These are phyloP conservation scores for Paecilomyces dactylethromorphus DNA, from an alignment of 2,329 filamentous ascomycete genomes.

Conservation along the genomic window DNA sequence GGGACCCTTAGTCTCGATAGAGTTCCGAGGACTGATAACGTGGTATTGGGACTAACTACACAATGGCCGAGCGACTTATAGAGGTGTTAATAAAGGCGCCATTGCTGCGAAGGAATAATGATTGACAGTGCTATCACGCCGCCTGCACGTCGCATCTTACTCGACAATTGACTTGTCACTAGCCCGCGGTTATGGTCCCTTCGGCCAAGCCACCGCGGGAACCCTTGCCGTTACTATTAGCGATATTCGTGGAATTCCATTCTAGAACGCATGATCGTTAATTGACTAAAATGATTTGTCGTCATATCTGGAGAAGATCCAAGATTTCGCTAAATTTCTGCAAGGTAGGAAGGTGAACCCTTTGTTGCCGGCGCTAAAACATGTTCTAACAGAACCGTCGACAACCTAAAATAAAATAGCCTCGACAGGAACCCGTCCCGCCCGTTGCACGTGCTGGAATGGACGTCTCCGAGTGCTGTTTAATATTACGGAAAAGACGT, in stretches of 20 bases:
- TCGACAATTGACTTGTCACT: slow-evolving; percentile 2
- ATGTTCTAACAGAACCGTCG: background rate
- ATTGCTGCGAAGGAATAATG: background rate
- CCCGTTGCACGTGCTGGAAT: background rate
- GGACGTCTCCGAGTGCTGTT: background rate
- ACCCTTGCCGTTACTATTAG: background rate
- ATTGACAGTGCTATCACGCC: slow-evolving; percentile 2
- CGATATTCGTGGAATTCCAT: background rate
- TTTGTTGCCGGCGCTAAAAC: background rate
- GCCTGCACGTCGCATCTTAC: slow-evolving; percentile 4
- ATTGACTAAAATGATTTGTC: background rate
- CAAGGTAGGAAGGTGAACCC: background rate
- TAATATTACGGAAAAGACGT: background rate
- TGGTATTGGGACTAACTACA: background rate
- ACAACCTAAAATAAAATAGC: no score
- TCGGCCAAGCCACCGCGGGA: background rate
- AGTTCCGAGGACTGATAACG: background rate
- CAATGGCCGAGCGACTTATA: background rate
- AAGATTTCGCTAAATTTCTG: background rate
- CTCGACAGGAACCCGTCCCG: background rate
- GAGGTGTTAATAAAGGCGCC: background rate
- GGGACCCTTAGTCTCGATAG: background rate
- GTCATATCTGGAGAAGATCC: background rate
- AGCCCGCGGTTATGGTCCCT: background rate
- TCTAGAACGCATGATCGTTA: background rate